Evolutionary conservation across 2,329 filamentous ascomycete genomes (phyloP), one percentile per base, ranked within the genome.

Genomic region (Aspergillus clavatus): DNA sequence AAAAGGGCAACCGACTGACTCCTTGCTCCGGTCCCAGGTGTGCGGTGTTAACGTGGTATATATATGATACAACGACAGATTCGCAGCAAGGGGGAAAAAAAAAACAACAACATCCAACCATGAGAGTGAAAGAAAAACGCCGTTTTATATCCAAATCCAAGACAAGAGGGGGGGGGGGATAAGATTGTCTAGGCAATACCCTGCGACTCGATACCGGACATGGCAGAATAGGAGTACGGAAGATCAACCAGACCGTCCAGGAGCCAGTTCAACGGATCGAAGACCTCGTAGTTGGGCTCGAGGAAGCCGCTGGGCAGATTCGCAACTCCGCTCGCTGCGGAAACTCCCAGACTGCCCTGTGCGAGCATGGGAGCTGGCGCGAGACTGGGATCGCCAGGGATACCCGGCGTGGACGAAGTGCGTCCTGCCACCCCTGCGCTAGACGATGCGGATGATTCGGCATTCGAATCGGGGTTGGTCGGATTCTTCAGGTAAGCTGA

Each of bases 211-310:
- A 76, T 59, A 3, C 72, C 73, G 24, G 72, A 70, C 46, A 74
- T 62, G 49, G 84, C 80, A 28, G 77, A 73, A 57, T 80, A 84
- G 8, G 75, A 77, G 61, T 84, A 89, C 52, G 87, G 87, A 62
- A 91, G 86, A 62, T 90, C 86, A 48, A 93, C 75, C 26, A 91
- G 75, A 11, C 87, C 87, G 65, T 96, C 90, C 48, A 96, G 73
- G 75, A 95, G 89, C 90, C 90, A 96, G 65, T 91, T 88, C 58
- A 95, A 77, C 1, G 90, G 88, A 68, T 95, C 89, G 61, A 95
- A 95, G 50, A 94, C 88, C 65, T 95, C 87, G 65, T 89, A 89
- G 57, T 82, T 85, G 7, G 81, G 79, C 44, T 86, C 79, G 53
- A 79, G 77, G 51, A 87, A 84, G 55, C 77, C 75, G 51, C 67